Evolutionary conservation across 2,329 filamentous ascomycete species (phyloP).

Genomic region (Lachnellula hyalina): DNA sequence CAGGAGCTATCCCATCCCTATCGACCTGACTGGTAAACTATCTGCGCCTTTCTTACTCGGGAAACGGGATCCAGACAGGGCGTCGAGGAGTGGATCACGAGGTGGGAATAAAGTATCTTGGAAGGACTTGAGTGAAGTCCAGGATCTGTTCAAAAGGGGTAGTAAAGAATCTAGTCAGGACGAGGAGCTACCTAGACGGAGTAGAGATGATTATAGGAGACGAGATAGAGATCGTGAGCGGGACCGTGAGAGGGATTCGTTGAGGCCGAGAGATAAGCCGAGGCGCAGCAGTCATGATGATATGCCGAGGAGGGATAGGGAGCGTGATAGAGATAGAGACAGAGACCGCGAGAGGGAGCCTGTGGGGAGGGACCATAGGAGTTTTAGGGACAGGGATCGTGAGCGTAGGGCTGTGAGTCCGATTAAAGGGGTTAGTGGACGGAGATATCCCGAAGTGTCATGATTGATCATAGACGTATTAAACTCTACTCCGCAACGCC

Average conservation of each 20-base stretch:
- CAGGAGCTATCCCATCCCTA: constrained; percentile 22
- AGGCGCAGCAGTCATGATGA: constrained; percentile 7
- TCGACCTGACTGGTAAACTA: constrained; percentile 27
- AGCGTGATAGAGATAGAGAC: constrained; percentile 13
- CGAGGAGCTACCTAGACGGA: constrained; percentile 2
- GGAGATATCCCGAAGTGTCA: constrained; percentile 23
- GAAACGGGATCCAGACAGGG: constrained; percentile 32
- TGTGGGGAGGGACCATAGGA: constrained; percentile 4
- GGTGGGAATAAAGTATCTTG: constrained; percentile 15
- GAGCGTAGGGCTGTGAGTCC: constrained; percentile 21
- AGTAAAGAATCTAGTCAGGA: constrained; percentile 14
- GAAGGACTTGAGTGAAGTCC: constrained; percentile 19
- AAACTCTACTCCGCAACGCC: too few relatives aligned
- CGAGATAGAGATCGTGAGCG: constrained; percentile 11
- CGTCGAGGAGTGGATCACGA: constrained; percentile 8
- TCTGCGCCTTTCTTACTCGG: constrained; percentile 27
- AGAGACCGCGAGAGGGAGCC: constrained; percentile 4
- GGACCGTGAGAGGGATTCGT: constrained; percentile 5
- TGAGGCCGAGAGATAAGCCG: constrained; percentile 1
- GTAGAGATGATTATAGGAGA: constrained; percentile 9
- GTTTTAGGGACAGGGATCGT: constrained; percentile 14
- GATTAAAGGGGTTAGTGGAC: constrained; percentile 27
- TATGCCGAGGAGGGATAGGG: constrained; percentile 7
- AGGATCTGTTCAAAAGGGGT: constrained; percentile 8
- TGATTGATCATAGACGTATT: neutral